Evolutionary conservation across 495 filamentous ascomycete species (phyloP), one percentile per base, ranked within the genome.

Genomic region (Hypoxylon perforatum): DNA sequence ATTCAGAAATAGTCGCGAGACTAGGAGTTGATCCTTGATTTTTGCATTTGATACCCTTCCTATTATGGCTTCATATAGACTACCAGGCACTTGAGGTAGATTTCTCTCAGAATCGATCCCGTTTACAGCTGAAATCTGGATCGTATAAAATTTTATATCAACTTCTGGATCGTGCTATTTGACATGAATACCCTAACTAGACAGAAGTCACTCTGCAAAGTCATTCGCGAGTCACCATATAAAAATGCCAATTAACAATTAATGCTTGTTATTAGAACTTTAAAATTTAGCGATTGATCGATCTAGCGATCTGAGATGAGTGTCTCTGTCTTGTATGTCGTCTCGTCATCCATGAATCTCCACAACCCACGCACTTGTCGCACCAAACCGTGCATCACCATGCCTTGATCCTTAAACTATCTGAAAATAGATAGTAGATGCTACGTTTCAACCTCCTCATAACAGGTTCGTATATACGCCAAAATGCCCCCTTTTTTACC

Each of bases 231-330:
- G n/a, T 15, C n/a, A 19, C 15, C 45, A 42, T 17, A 4, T 1
- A 44, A 3, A 4, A 48, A 10, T 3, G 23, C 3, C 35, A 50
- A 19, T 2, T 54, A 45, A n/a, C 7, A 28, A 51, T 61, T 67
- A 45, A 57, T 38, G 44, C 30, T 57, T 35, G 61, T 47, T 22
- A 67, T 67, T 67, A 67, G 15, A 47, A 17, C 36, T 61, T 46
- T 51, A 39, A 28, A 48, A 51, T 57, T 46, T 11, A 57, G 36
- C 21, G 58, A 62, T 41, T 57, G 64, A 62, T 58, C 47, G 51
- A 67, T 65, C 54, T 53, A 58, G 52, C 50, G 64, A 58, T 30
- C 47, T 48, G 36, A 55, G 42, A 33, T 9, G 25, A 21, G 44
- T 46, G 8, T 46, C 15, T 44, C n/a, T 19, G 25, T 28, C 3